Percentiles rank a stretch among this genome's conserved stretches.
Conservation (phyloP, 352 stramenopile genomes). For the Globisporangium polare region DNA sequence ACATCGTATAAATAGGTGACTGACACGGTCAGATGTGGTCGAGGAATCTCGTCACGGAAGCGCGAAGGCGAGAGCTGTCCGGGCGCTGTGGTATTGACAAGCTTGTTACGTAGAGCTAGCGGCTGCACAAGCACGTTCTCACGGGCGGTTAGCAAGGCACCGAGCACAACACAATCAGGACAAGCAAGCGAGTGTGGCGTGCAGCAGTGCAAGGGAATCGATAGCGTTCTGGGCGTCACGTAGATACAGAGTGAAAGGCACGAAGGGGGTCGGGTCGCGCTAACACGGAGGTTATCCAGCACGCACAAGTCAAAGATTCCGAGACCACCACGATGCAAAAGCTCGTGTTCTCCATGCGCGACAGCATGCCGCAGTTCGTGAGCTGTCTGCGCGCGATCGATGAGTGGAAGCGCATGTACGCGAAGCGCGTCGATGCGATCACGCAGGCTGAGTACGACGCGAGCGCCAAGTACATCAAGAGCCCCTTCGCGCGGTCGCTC, state of each 20-base stretch:
- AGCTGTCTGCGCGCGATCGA: conserved; percentile 60
- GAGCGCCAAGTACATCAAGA: conserved; percentile 78
- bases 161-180: too few species aligned
- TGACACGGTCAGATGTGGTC: too few species aligned
- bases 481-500: conserved; percentile 53
- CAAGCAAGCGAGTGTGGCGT: too few species aligned
- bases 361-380: conserved; percentile 83
- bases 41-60: too few species aligned
- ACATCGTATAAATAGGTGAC: too few species aligned
- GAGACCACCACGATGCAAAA: conserved; percentile 25
- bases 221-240: background rate
- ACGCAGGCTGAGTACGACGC: conserved; percentile 57
- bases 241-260: background rate
- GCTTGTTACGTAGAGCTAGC: too few species aligned
- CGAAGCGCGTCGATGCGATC: conserved; percentile 49
- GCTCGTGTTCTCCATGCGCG: conserved; percentile 58
- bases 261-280: background rate
- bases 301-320: background rate
- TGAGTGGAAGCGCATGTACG: conserved; percentile 65
- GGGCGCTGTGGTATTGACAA: too few species aligned
- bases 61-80: too few species aligned
- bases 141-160: too few species aligned
- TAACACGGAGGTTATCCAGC: background rate
- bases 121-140: too few species aligned
- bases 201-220: too few species aligned